Percentiles rank a stretch among this genome's conserved stretches.
Evolutionary conservation across 352 stramenopile species (phyloP).

Genomic region (Halophytophthora batemanensis): DNA sequence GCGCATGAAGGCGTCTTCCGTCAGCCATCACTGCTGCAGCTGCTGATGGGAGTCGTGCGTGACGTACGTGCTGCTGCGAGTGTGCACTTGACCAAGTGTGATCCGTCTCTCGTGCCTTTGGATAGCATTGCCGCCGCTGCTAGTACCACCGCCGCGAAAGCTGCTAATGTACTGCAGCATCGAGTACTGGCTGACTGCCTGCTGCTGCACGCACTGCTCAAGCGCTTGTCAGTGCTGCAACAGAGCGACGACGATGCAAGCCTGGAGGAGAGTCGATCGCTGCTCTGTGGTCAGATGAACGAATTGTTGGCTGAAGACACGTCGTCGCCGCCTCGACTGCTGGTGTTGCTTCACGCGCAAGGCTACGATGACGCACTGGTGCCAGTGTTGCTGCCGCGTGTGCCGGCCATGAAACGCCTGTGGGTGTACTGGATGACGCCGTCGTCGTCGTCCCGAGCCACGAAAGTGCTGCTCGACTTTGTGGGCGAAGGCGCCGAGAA

Average conservation of each 20-base stretch:
- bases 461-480: slow-evolving; percentile 58
- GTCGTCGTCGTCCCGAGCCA: slow-evolving; percentile 9
- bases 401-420: slow-evolving; percentile 40
- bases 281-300: slow-evolving; percentile 30
- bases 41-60: slow-evolving; percentile 36
- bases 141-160: slow-evolving; percentile 20
- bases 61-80: slow-evolving; percentile 42
- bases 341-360: slow-evolving; percentile 46
- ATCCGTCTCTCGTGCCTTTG: slow-evolving; percentile 26
- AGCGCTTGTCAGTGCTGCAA: slow-evolving; percentile 20
- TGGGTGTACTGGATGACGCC: slow-evolving; percentile 59
- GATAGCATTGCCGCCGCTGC: slow-evolving; percentile 13
- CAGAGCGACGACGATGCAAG: slow-evolving; percentile 13
- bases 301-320: slow-evolving; percentile 36
- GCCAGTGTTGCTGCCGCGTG: slow-evolving; percentile 23
- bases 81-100: slow-evolving; percentile 38
- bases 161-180: slow-evolving; percentile 42
- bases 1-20: slow-evolving; percentile 29
- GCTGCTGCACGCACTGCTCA: slow-evolving; percentile 44
- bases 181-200: slow-evolving; percentile 58
- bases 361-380: slow-evolving; percentile 44
- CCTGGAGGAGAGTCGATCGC: slow-evolving; percentile 14
- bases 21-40: slow-evolving; percentile 38
- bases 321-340: slow-evolving; percentile 25
- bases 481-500: slow-evolving; percentile 41